These are phyloP conservation scores for Daldinia vernicosa DNA, from an alignment of 495 filamentous ascomycete genomes.

Conservation along the genomic window DNA sequence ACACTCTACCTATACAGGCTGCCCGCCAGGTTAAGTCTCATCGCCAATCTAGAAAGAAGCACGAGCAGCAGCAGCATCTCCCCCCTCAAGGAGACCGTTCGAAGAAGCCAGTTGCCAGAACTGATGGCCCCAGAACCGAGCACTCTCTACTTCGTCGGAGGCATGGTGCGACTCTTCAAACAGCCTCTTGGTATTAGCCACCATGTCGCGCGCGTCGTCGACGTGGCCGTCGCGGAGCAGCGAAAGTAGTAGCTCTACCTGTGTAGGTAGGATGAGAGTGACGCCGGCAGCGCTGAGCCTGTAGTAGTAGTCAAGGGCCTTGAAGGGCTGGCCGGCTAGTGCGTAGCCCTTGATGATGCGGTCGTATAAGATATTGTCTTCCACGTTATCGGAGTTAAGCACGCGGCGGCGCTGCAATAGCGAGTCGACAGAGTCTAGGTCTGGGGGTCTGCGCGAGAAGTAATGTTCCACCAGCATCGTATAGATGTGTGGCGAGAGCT, in stretches of 20 bases:
- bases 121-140: constrained; percentile 50
- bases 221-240: constrained; percentile 55
- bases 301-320: constrained; percentile 61
- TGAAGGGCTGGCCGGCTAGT: constrained; percentile 54
- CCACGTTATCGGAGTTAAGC: constrained; percentile 50
- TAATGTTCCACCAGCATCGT: constrained; percentile 75
- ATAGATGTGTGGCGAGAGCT: constrained; percentile 69
- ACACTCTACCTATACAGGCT: constrained; percentile 2
- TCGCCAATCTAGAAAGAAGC: background rate
- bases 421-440: constrained; percentile 63
- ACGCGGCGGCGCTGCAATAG: constrained; percentile 60
- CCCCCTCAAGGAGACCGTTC: constrained; percentile 46
- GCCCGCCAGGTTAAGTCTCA: background rate
- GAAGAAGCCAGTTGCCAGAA: constrained; percentile 55
- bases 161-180: constrained; percentile 37
- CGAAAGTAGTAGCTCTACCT: constrained; percentile 57
- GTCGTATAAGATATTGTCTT: constrained; percentile 71
- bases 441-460: constrained; percentile 65
- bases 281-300: constrained; percentile 53
- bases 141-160: constrained; percentile 24
- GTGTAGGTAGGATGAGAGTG: constrained; percentile 53
- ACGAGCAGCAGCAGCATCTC: background rate
- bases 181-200: constrained; percentile 49
- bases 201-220: constrained; percentile 46
- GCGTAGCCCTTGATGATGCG: constrained; percentile 72